These are phyloP conservation scores for Neophaeococcomyces aloes DNA, from an alignment of 2,329 filamentous ascomycete species.

Conservation along the genomic window DNA sequence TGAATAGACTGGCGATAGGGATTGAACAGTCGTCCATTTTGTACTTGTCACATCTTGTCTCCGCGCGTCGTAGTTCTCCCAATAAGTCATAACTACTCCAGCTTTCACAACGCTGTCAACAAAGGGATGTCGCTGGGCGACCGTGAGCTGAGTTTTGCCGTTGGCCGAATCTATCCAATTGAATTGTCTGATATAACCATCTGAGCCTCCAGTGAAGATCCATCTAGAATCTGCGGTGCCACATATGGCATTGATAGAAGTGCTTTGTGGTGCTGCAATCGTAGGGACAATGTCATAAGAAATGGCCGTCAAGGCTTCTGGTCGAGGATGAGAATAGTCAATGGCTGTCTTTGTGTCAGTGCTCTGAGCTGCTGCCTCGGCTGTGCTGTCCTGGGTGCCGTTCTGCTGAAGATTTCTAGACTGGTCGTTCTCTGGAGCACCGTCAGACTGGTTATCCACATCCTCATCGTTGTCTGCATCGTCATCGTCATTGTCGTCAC, in stretches of 20 bases:
- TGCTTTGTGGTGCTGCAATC: constrained; percentile 90
- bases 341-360: constrained; percentile 26
- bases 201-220: constrained; percentile 86
- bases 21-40: constrained; percentile 36
- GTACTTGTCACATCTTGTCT: constrained; percentile 22
- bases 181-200: constrained; percentile 94
- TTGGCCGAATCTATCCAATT: constrained; percentile 94
- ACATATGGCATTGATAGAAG: constrained; percentile 85
- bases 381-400: constrained; percentile 21
- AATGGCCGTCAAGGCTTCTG: constrained; percentile 66
- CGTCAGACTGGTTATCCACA: too few species aligned
- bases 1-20: constrained; percentile 85
- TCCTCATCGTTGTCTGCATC: constrained; percentile 40
- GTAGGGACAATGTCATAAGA: constrained; percentile 94
- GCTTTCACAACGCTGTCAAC: constrained; percentile 96
- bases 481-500: constrained; percentile 30
- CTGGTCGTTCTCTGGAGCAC: constrained; percentile 31
- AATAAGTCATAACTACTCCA: constrained; percentile 88
- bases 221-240: constrained; percentile 90
- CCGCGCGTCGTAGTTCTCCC: constrained; percentile 85
- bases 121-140: constrained; percentile 91
- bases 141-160: constrained; percentile 82
- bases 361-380: constrained; percentile 30
- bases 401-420: constrained; percentile 25
- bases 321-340: constrained; percentile 49